These are phyloP conservation scores for Globisporangium abappressorium DNA, from an alignment of 352 stramenopile species.

Conservation along the genomic window DNA sequence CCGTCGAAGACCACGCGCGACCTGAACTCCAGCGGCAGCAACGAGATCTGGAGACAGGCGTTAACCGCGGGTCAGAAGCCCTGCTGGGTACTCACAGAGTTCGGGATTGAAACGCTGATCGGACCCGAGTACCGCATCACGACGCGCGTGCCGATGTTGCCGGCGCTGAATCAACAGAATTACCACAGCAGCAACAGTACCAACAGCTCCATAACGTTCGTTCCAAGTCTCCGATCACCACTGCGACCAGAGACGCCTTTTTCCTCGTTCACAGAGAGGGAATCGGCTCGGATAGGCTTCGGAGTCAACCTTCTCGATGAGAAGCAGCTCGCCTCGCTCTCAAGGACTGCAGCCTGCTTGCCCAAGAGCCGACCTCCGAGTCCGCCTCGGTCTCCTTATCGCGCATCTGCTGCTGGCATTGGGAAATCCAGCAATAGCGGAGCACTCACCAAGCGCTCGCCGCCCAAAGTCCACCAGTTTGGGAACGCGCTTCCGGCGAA, in stretches of 20 bases:
- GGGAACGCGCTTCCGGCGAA: not conserved
- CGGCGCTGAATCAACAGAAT: conserved; percentile 9
- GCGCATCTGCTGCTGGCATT: not conserved
- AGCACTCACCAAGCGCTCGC: conserved; percentile 11
- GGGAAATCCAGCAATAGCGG: conserved; percentile 4
- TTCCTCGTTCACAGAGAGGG: conserved; percentile 35
- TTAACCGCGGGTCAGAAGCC: conserved; percentile 50
- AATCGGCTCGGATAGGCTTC: conserved; percentile 44
- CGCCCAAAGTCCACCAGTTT: conserved; percentile 12
- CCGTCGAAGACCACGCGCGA: conserved; percentile 14
- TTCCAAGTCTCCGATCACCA: conserved; percentile 18
- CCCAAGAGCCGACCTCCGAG: conserved; percentile 27
- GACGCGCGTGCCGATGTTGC: conserved; percentile 41
- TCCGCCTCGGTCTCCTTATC: conserved; percentile 29
- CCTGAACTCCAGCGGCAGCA: conserved; percentile 17
- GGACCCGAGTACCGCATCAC: conserved; percentile 62
- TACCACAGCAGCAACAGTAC: not conserved
- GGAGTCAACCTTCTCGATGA: conserved; percentile 48
- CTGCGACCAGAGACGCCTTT: conserved; percentile 37
- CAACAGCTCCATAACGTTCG: not conserved
- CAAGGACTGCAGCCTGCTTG: conserved; percentile 35
- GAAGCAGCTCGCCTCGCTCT: conserved; percentile 42
- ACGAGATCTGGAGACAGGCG: conserved; percentile 40
- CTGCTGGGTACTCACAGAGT: conserved; percentile 68
- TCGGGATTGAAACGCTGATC: conserved; percentile 55